Conservation (phyloP, 768 basidiomycete species). For the Lactarius trivialis region DNA sequence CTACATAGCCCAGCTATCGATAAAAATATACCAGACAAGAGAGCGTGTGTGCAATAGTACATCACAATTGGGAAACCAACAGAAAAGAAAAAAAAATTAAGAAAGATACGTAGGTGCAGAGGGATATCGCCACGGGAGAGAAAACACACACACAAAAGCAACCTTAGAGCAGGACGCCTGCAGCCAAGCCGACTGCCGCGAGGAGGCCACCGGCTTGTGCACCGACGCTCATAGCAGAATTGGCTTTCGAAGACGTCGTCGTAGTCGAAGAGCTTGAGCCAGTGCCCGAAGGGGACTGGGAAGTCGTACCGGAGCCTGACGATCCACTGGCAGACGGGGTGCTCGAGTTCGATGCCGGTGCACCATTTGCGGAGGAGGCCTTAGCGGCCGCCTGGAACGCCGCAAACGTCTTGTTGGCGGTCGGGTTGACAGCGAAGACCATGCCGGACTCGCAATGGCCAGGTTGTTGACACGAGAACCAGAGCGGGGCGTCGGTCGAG, state of each 20-base stretch:
- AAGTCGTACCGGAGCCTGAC: too few species aligned
- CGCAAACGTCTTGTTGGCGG: slow-evolving; percentile 26
- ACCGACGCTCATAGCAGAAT: background rate
- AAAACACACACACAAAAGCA: background rate
- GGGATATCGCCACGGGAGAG: background rate
- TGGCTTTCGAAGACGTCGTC: background rate
- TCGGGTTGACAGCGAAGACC: slow-evolving; percentile 31
- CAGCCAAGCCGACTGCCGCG: slow-evolving; percentile 18
- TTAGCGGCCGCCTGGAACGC: slow-evolving; percentile 25
- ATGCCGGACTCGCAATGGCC: slow-evolving; percentile 28
- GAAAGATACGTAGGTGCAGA: background rate
- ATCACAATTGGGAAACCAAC: background rate
- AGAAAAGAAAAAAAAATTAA: background rate
- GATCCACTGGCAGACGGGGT: background rate
- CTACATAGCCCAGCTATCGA: slow-evolving; percentile 24
- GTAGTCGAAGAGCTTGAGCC: background rate
- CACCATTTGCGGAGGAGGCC: background rate
- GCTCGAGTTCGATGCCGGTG: background rate
- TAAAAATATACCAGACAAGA: slow-evolving; percentile 6
- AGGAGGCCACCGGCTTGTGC: slow-evolving; percentile 12
- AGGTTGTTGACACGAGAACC: slow-evolving; percentile 30
- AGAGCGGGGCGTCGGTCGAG: slow-evolving; percentile 26
- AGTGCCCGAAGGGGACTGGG: background rate
- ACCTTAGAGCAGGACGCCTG: slow-evolving; percentile 18
- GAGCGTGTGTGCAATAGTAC: background rate